Percentiles rank a stretch among this genome's conserved stretches.
Conservation (phyloP, 108 stramenopile species). For the Chaetoceros tenuissimus region DNA sequence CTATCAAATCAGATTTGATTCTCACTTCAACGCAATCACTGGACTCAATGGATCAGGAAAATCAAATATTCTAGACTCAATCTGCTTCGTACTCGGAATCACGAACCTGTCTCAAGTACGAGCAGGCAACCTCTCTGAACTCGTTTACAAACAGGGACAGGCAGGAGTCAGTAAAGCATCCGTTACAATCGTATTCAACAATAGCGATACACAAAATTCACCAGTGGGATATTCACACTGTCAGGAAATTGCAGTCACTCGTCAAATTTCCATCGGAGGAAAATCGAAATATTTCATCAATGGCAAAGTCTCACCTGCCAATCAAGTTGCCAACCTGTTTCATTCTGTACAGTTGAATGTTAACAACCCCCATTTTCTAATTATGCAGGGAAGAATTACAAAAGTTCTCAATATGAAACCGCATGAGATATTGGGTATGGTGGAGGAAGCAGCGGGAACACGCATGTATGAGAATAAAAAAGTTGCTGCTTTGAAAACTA, state of each 20-base stretch:
- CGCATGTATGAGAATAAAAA: conserved; percentile 99
- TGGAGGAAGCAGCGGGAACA: conserved; percentile 99
- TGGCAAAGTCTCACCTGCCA: conserved; percentile 84
- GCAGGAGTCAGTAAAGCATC: conserved; percentile 97
- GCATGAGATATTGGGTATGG: conserved; percentile 97
- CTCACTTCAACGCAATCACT: conserved; percentile 99
- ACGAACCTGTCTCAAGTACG: conserved; percentile 95
- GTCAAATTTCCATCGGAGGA: conserved; percentile 95
- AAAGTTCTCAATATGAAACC: conserved; percentile 99
- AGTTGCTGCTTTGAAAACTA: conserved; percentile 90
- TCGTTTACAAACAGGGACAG: conserved; percentile 99
- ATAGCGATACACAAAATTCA: conserved; percentile 75
- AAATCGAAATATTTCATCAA: conserved; percentile 99
- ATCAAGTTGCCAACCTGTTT: conserved; percentile 95
- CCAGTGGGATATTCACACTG: conserved; percentile 94
- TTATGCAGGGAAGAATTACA: conserved; percentile 98
- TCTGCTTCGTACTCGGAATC: conserved; percentile 99
- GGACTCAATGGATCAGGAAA: conserved; percentile 99
- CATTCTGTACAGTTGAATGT: conserved; percentile 99
- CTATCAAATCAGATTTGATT: conserved; percentile 76
- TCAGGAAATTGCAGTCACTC: conserved; percentile 90
- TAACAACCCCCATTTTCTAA: conserved; percentile 99
- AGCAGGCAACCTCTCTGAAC: conserved; percentile 94
- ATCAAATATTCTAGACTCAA: conserved; percentile 96
- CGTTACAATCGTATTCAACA: conserved; percentile 95